phyloP scores from a whole-genome alignment of 176 grass and related monocot species.

The Musa acuminata region DNA sequence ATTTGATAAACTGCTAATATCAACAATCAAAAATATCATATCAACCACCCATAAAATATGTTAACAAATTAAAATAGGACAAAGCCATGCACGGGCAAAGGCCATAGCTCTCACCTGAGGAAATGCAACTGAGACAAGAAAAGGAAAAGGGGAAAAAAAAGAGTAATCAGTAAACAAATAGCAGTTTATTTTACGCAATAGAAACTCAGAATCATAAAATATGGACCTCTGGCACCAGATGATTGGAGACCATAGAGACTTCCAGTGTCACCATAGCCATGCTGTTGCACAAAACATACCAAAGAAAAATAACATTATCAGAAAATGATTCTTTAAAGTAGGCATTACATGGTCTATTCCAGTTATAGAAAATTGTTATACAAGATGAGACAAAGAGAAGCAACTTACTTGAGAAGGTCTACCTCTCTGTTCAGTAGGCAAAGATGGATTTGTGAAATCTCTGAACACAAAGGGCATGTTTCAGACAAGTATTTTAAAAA shows the following conservation, averaged over 20 bases:
- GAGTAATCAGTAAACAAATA: background rate
- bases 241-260: constrained; percentile 53
- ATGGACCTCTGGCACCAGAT: constrained; percentile 42
- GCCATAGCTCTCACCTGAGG: constrained; percentile 48
- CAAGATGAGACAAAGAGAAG: constrained; percentile 3
- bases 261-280: constrained; percentile 64
- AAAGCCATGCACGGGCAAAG: constrained; percentile 1
- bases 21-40: too few relatives aligned
- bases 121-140: constrained; percentile 45
- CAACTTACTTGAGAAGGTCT: constrained; percentile 56
- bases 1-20: too few relatives aligned
- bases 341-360: background rate
- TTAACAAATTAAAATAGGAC: background rate
- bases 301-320: constrained; percentile 4
- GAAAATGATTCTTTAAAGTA: background rate
- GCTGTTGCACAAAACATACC: constrained; percentile 23
- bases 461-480: constrained; percentile 22
- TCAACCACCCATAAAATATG: background rate
- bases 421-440: constrained; percentile 77
- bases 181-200: background rate
- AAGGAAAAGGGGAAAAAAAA: background rate
- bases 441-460: constrained; percentile 94
- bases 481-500: background rate
- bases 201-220: background rate
- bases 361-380: background rate